A percentile compares a stretch with the other conserved stretches of the same genome.
Evolutionary conservation across 345 rosid species (phyloP).

Genomic region (Sapria himalayana): DNA sequence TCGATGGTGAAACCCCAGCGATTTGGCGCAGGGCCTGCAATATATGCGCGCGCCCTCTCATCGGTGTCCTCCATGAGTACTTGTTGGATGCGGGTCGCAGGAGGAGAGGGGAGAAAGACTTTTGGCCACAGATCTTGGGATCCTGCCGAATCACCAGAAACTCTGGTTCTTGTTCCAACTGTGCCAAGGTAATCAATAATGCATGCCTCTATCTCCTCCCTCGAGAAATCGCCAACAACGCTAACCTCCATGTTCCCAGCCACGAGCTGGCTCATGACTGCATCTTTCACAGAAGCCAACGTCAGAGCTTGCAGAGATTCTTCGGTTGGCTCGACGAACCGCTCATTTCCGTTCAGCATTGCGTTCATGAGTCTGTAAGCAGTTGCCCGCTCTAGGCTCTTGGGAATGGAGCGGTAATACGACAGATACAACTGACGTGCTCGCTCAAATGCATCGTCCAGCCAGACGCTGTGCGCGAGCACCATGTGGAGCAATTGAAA

Average conservation of each 20-base stretch:
- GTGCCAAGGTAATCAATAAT: slow-evolving; percentile 88
- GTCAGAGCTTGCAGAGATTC: slow-evolving; percentile 57
- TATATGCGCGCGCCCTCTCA: slow-evolving; percentile 98
- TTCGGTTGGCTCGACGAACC: slow-evolving; percentile 89
- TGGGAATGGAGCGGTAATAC: slow-evolving; percentile 88
- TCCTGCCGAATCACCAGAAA: slow-evolving; percentile 21
- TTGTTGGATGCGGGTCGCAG: slow-evolving; percentile 60
- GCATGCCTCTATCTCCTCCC: slow-evolving; percentile 69
- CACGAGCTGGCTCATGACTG: slow-evolving; percentile 87
- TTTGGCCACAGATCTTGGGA: slow-evolving; percentile 28
- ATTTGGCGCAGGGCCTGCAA: slow-evolving; percentile 99
- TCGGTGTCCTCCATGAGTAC: slow-evolving; percentile 94
- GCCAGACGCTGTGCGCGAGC: slow-evolving; percentile 98
- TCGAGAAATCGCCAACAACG: slow-evolving; percentile 85
- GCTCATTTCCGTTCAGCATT: slow-evolving; percentile 92
- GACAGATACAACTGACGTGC: slow-evolving; percentile 87
- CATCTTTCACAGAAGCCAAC: slow-evolving; percentile 60
- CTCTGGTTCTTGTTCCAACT: no score
- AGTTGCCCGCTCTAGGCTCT: slow-evolving; percentile 96
- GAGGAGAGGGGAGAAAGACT: slow-evolving; percentile 49
- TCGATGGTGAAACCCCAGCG: slow-evolving; percentile 94
- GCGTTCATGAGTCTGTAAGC: slow-evolving; percentile 97
- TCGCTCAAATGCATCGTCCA: slow-evolving; percentile 98
- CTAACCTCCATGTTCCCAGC: slow-evolving; percentile 98
- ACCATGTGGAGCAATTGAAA: slow-evolving; percentile 99